Evolutionary conservation across 768 basidiomycete genomes (phyloP), one percentile per base, ranked within the genome.

Genomic region (Termitomyces bulborhizus): DNA sequence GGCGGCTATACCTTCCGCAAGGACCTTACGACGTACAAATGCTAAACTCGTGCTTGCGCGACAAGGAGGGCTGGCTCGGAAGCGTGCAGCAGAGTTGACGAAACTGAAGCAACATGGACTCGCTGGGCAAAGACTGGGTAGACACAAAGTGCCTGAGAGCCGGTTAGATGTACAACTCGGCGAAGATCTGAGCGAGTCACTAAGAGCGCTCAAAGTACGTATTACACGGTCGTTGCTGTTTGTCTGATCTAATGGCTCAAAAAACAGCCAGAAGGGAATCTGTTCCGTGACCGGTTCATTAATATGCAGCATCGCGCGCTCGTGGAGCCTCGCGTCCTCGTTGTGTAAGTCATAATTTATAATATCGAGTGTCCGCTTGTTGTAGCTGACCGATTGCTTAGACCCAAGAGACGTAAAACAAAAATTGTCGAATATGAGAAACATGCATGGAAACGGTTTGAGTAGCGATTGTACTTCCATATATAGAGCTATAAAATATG

Each of bases 261-360:
- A 53, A 29, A 53, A 32, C 57, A 96, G 93, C 90, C 91, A 16
- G 93, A 97, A 74, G 94, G 94, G 26, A 97, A 96, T 66, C 72
- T 94, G 34, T 96, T 96, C 79, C 80, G 85, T 24, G 94, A 97
- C 67, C 83, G 92, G 1, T 93, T 93, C 73, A 69, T 86, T 31
- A 93, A 88, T 66, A 72, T 97, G 65, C 93, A 96, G 63, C 89
- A 94, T 58, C 79, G 93, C 29, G 91, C 89, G 0, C 76, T 95
- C 39, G 73, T 96, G 47, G 94, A 97, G 66, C 93, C 94, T 16
- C 84, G 93, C 16, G 80, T 81, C n/a, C 86, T 79, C 26, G 83
- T 93, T 39, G 54, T 86, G 91, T 93, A 68, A 52, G 82, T 79
- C 4, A 13, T 41, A 15, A 6, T 21, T 21, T 43, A 32, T 15